Conservation (phyloP, 441 rosid genomes). For the Syzygium malaccense region DNA sequence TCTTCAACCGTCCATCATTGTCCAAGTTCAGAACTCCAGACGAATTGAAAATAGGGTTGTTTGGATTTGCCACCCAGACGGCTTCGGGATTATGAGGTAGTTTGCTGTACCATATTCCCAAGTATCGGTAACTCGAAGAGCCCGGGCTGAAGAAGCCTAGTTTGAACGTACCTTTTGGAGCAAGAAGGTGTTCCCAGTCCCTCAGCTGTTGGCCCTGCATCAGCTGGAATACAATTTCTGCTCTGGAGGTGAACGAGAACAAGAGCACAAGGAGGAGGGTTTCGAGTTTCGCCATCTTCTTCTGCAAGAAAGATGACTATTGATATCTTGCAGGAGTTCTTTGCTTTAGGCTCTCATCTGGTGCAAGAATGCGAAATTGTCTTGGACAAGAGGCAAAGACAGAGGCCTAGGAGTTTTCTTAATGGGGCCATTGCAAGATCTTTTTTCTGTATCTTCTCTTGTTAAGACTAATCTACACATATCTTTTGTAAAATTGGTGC, state of each 20-base stretch:
- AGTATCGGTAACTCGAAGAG: conserved; percentile 24
- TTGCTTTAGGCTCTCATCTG: not conserved
- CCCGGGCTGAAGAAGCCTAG: conserved; percentile 52
- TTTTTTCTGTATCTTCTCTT: not conserved
- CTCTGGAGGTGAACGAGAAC: not conserved
- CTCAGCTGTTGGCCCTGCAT: conserved; percentile 39
- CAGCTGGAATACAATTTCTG: not conserved
- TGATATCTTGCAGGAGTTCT: not conserved
- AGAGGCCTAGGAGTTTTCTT: not conserved
- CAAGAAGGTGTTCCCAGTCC: conserved; percentile 48
- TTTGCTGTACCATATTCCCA: conserved; percentile 40
- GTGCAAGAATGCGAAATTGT: not conserved
- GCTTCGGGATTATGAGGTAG: conserved; percentile 20
- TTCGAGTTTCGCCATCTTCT: not conserved
- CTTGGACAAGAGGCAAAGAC: not conserved
- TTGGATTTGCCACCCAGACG: conserved; percentile 51
- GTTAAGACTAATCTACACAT: not conserved
- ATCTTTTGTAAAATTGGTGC: not conserved
- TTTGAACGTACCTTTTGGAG: conserved; percentile 31
- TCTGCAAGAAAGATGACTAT: not conserved
- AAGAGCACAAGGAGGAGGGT: not conserved
- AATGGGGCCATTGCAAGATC: not conserved
- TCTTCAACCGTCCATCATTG: conserved; percentile 33
- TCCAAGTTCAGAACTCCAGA: conserved; percentile 38
- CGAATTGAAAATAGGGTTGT: conserved; percentile 31